These are phyloP conservation scores for Curvularia eragrostidis DNA, from an alignment of 2,329 filamentous ascomycete genomes.

Conservation along the genomic window DNA sequence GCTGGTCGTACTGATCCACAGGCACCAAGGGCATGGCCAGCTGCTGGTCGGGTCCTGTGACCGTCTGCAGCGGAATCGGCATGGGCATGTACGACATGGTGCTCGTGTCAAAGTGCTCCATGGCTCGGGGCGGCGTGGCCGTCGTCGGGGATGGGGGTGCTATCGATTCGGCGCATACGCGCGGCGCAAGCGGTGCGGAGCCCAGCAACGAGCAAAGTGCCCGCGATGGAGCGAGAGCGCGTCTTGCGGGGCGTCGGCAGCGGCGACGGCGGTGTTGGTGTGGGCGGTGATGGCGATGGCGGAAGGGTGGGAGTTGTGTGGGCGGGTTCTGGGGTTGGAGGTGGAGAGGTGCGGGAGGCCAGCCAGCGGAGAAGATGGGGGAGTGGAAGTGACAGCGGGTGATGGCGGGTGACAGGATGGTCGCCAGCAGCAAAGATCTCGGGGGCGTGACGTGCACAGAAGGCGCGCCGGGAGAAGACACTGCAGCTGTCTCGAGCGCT, in stretches of 20 bases:
- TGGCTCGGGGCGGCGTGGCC: slow-evolving; percentile 40
- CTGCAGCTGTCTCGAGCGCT: slow-evolving; percentile 19
- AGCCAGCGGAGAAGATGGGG: slow-evolving; percentile 14
- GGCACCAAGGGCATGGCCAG: slow-evolving; percentile 54
- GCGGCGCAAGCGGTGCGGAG: slow-evolving; percentile 22
- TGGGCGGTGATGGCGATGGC: slow-evolving; percentile 16
- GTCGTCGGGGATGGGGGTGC: slow-evolving; percentile 24
- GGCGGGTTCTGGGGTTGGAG: slow-evolving; percentile 3
- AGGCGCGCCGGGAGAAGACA: slow-evolving; percentile 35
- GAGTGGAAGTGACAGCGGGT: not conserved
- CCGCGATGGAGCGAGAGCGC: slow-evolving; percentile 4
- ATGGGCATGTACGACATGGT: slow-evolving; percentile 68
- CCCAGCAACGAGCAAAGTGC: slow-evolving; percentile 12
- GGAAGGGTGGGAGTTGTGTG: slow-evolving; percentile 4
- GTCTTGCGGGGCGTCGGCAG: slow-evolving; percentile 2
- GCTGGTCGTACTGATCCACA: slow-evolving; percentile 64
- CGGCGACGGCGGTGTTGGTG: not conserved
- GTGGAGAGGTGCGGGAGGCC: slow-evolving; percentile 18
- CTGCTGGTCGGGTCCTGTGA: slow-evolving; percentile 53
- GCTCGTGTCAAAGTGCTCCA: slow-evolving; percentile 66
- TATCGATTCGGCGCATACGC: slow-evolving; percentile 38
- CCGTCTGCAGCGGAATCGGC: slow-evolving; percentile 62
- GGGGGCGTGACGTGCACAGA: slow-evolving; percentile 5
- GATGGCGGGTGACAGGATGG: slow-evolving; percentile 3
- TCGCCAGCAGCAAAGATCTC: not conserved